These are phyloP conservation scores for Metschnikowia peoriensis DNA, from an alignment of 805 yeast genomes.

Conservation along the genomic window DNA sequence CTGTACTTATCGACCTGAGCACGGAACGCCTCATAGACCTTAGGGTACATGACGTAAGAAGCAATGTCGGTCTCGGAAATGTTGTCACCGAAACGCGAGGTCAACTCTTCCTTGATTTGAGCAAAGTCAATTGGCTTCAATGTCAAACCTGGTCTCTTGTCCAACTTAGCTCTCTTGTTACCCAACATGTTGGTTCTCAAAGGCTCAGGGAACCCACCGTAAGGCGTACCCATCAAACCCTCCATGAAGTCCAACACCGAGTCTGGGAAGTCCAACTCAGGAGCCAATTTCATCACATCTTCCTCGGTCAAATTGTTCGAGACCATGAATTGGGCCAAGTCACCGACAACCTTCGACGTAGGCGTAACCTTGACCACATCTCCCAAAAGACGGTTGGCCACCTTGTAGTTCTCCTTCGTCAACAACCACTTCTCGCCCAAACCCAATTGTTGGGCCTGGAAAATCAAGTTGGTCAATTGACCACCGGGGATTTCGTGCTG, in stretches of 20 bases:
- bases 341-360: constrained; percentile 99
- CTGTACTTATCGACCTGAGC: constrained; percentile 76
- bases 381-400: constrained; percentile 88
- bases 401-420: constrained; percentile 91
- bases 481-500: constrained; percentile 99
- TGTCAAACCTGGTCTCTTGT: constrained; percentile 87
- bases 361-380: constrained; percentile 99
- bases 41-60: constrained; percentile 96
- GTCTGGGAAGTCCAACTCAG: constrained; percentile 95
- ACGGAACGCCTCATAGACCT: constrained; percentile 88
- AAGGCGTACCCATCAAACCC: constrained; percentile 99
- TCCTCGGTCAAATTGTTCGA: constrained; percentile 83
- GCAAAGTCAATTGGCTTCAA: constrained; percentile 81
- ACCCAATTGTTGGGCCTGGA: constrained; percentile 99
- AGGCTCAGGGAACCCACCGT: constrained; percentile 99
- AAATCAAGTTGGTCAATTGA: constrained; percentile 92
- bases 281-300: constrained; percentile 85
- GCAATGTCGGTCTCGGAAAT: constrained; percentile 89
- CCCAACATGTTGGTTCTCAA: constrained; percentile 85
- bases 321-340: constrained; percentile 99
- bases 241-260: constrained; percentile 98
- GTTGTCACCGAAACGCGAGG: constrained; percentile 66
- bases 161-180: constrained; percentile 89
- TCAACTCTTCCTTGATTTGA: constrained; percentile 69
- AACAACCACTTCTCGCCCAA: constrained; percentile 95